Conservation (phyloP, 805 yeast genomes). For the Ogataea haglerorum region DNA sequence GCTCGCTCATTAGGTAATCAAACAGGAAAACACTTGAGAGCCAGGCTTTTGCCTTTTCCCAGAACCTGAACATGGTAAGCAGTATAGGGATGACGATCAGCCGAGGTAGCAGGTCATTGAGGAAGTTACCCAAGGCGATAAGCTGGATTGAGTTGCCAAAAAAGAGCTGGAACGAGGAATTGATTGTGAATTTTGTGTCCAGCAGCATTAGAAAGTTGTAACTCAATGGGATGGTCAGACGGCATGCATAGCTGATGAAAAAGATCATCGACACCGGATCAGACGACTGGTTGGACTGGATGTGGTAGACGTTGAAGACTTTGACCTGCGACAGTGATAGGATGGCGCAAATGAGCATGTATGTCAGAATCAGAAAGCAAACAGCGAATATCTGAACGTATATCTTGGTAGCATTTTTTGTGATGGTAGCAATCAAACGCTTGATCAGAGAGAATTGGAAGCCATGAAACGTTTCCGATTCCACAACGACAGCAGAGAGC, state of each 20-base stretch:
- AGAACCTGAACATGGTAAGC: constrained; percentile 61
- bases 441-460: constrained; percentile 62
- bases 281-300: constrained; percentile 61
- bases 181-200: constrained; percentile 30
- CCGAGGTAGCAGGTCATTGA: constrained; percentile 76
- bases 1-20: constrained; percentile 32
- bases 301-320: constrained; percentile 71
- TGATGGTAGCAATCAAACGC: constrained; percentile 29
- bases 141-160: constrained; percentile 72
- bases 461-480: constrained; percentile 74
- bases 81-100: constrained; percentile 67
- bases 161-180: constrained; percentile 63
- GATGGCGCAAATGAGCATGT: constrained; percentile 68
- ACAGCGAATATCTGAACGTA: constrained; percentile 36
- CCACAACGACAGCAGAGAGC: constrained; percentile 54
- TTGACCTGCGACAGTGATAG: constrained; percentile 63
- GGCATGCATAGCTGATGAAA: constrained; percentile 75
- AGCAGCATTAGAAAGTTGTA: constrained; percentile 74
- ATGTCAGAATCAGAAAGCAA: constrained; percentile 48
- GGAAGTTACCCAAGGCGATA: constrained; percentile 66
- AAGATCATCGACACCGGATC: constrained; percentile 74
- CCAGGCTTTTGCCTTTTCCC: constrained; percentile 51
- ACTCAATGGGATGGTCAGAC: constrained; percentile 77
- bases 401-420: constrained; percentile 19
- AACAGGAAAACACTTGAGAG: constrained; percentile 28